Base-by-base conservation (phyloP, 1,284 basidiomycete species). In the Pseudozyma thailandica region DNA sequence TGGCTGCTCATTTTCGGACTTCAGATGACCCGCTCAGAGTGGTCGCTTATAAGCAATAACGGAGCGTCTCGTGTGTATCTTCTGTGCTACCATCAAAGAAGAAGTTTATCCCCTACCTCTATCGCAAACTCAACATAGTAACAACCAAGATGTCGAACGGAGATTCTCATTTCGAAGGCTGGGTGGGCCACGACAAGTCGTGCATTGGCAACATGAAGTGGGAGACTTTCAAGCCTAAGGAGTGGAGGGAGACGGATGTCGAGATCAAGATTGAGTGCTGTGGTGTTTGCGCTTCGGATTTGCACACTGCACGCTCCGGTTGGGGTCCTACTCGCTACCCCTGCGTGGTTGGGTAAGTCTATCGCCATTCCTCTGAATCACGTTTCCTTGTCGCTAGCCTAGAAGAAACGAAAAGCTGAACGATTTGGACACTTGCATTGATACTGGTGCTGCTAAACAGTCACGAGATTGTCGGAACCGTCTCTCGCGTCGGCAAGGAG, bases 381-480 rank as follows among this genome's bases (percentile, higher is more conserved):
- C 13, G 21, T 21, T 45, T 15, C 25, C 25, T 44, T 44, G 25
- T 25, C 41, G 3, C 41, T 43, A 7, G 3, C 9, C 20, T 4
- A 2, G 4, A 4, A 10, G n/a, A 9, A 10, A 18, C 18, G 3
- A 3, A n/a, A 39, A 13, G 20, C 41, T 21, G 13, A 18, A 12
- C 23, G 33, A 48, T 23, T 35, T 28, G 9, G 25, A 21, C 8
- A 20, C 41, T 30, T 5, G 4, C 33, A 20, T 28, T 46, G 1
- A 16, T 38, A 15, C 6, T 33, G 15, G 20, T 16, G n/a, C 25
- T 15, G 12, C 31, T 21, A 23, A 23, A 18, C 10, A 56, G 85
- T n/a, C 89, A 90, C 78, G 89, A 89, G 81, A 89, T 89, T 59
- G 84, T 87, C 50, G 88, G 88, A 7, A 84, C 84, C 12, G 87